Conservation (phyloP, 2,329 filamentous ascomycete genomes). For the Microcyclospora pomicola region DNA sequence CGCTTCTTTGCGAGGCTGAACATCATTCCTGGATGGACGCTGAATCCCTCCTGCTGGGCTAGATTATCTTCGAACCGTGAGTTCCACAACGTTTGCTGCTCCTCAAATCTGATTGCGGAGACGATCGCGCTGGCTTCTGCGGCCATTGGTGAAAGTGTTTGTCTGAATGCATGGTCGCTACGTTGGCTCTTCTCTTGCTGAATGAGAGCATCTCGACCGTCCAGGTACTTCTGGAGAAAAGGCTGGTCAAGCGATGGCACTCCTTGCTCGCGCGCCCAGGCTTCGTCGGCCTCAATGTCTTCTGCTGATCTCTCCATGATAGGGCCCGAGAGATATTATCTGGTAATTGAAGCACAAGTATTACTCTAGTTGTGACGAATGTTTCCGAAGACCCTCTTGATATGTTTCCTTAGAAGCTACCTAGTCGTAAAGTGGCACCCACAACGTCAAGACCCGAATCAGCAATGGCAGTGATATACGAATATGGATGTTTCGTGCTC, state of each 20-base stretch:
- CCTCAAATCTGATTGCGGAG: constrained; percentile 61
- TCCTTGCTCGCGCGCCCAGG: constrained; percentile 29
- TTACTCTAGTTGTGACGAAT: no score
- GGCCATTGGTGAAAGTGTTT: constrained; percentile 66
- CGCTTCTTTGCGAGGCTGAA: constrained; percentile 73
- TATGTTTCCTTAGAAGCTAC: no score
- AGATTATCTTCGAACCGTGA: constrained; percentile 56
- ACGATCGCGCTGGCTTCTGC: constrained; percentile 67
- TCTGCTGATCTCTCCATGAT: not conserved
- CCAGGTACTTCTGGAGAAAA: constrained; percentile 70
- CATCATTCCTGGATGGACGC: constrained; percentile 82
- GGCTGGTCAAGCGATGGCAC: constrained; percentile 43
- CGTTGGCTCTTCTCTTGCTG: constrained; percentile 68
- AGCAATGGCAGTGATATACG: no score
- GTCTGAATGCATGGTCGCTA: constrained; percentile 59
- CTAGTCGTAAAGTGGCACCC: no score
- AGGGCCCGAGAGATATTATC: no score
- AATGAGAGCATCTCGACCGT: constrained; percentile 62
- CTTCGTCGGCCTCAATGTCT: constrained; percentile 11
- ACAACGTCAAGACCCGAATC: no score
- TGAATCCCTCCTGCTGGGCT: constrained; percentile 43
- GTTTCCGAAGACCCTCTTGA: no score
- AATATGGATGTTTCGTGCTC: no score
- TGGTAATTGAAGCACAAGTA: no score
- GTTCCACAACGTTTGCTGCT: constrained; percentile 66